Conservation (phyloP, 1,284 basidiomycete genomes). For the Volvariella surrecta region DNA sequence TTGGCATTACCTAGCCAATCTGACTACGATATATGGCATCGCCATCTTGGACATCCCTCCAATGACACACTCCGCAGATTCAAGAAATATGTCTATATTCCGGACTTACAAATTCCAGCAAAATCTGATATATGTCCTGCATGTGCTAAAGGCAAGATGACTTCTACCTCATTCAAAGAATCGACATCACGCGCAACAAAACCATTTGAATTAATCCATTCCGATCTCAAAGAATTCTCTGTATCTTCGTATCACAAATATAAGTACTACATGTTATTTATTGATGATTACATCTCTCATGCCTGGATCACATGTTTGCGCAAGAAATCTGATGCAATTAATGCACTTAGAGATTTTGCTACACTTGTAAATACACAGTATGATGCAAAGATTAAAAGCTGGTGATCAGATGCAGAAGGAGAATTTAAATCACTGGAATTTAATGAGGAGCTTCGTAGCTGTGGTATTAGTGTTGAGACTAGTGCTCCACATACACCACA, state of each 20-base stretch:
- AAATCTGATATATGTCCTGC: too few species aligned
- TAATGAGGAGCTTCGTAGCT: not conserved
- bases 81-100: too few species aligned
- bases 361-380: not conserved
- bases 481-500: not conserved
- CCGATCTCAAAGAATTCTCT: not conserved
- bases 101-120: too few species aligned
- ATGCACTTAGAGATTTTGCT: not conserved
- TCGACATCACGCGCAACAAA: slow-evolving; percentile 5
- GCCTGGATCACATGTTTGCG: not conserved
- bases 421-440: not conserved
- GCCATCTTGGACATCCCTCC: too few species aligned
- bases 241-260: slow-evolving; percentile 1
- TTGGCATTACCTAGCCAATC: too few species aligned
- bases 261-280: not conserved
- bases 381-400: not conserved
- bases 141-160: too few species aligned
- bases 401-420: not conserved
- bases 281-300: not conserved
- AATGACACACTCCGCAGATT: too few species aligned
- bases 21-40: too few species aligned
- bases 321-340: not conserved
- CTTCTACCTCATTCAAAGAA: too few species aligned
- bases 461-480: not conserved
- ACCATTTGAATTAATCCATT: slow-evolving; percentile 17